Base-by-base conservation (phyloP, 441 rosid genomes). In the Bocquillonia castaneifolia region DNA sequence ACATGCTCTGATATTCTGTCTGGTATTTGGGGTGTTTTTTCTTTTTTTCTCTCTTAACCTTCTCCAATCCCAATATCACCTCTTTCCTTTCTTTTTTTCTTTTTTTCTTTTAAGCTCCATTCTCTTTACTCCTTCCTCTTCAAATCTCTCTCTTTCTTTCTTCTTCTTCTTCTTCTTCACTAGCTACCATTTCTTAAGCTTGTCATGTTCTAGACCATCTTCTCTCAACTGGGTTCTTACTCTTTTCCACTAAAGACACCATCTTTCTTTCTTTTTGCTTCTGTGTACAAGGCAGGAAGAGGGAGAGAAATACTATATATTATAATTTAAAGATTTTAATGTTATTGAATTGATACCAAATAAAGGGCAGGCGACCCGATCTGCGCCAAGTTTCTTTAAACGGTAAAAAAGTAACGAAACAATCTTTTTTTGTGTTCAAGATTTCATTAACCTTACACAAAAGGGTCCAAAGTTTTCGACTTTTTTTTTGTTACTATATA, bases 1-100 rank as follows among this genome's bases (percentile, higher is more conserved):
- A 59, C 76, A 73, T 67, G 72, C 68, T 73, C 76, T 73, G 51
- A 77, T 84, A 73, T 80, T 81, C 70, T 85, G 96, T 89, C 90
- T 86, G 96, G 89, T 84, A 83, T 85, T 76, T 81, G 74, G 93
- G 91, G 80, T 78, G 68, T 70, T 69, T 39, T 71, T 66, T 77
- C 69, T 75, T 57, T 74, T 71, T 42, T 12, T 12, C 6, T 5
- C 63, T 61, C 73, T 42, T 28, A n/a, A 18, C 36, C 26, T 1
- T 23, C 60, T 56, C 57, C 66, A 68, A 68, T 77, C 76, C 73
- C 77, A 65, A 69, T 74, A 58, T 39, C 61, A 31, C 45, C 52
- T 54, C 63, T 57, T 54, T 36, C 26, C 48, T 14, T 64, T 44
- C 32, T 26, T 14, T 32, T 34, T 8, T 34, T 13, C 31, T 31